Evolutionary conservation across 78 protist genomes (phyloP).

Genomic region (Tieghemostelium lacteum): DNA sequence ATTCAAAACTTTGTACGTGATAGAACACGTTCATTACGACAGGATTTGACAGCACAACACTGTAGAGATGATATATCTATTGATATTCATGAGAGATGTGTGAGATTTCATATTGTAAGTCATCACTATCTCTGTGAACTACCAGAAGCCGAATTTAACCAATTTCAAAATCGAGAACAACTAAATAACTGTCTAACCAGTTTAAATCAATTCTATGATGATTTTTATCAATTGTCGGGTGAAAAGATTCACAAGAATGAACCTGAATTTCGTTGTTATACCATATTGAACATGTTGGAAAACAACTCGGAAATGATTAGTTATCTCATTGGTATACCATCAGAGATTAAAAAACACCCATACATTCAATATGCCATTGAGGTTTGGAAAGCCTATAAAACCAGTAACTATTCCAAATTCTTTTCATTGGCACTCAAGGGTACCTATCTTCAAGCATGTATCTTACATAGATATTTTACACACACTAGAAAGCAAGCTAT

Average conservation of each 20-base stretch:
- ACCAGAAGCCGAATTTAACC: slow-evolving; percentile 35
- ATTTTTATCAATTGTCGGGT: slow-evolving; percentile 14
- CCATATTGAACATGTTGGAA: slow-evolving; percentile 28
- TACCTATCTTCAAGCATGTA: slow-evolving; percentile 41
- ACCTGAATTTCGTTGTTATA: slow-evolving; percentile 37
- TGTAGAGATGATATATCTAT: slow-evolving; percentile 22
- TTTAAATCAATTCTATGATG: slow-evolving; percentile 46
- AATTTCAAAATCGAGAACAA: slow-evolving; percentile 58
- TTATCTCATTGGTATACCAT: slow-evolving; percentile 38
- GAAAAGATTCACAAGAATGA: background rate
- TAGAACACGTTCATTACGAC: slow-evolving; percentile 48
- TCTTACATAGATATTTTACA: slow-evolving; percentile 39
- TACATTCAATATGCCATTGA: slow-evolving; percentile 51
- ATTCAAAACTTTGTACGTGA: slow-evolving; percentile 72
- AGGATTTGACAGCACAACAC: slow-evolving; percentile 63
- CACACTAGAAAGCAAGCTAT: slow-evolving; percentile 18
- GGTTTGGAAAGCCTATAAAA: slow-evolving; percentile 55
- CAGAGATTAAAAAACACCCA: slow-evolving; percentile 23
- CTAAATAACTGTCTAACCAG: slow-evolving; percentile 51
- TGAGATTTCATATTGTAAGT: slow-evolving; percentile 50
- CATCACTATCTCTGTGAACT: slow-evolving; percentile 63
- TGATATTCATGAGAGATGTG: slow-evolving; percentile 69
- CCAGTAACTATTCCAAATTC: slow-evolving; percentile 37
- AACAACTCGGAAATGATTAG: slow-evolving; percentile 23
- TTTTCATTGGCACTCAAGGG: slow-evolving; percentile 11